Percentiles rank a stretch among this genome's conserved stretches.
These are phyloP conservation scores for Volvox reticuliferus DNA, from an alignment of 139 green algal species.

Conservation along the genomic window DNA sequence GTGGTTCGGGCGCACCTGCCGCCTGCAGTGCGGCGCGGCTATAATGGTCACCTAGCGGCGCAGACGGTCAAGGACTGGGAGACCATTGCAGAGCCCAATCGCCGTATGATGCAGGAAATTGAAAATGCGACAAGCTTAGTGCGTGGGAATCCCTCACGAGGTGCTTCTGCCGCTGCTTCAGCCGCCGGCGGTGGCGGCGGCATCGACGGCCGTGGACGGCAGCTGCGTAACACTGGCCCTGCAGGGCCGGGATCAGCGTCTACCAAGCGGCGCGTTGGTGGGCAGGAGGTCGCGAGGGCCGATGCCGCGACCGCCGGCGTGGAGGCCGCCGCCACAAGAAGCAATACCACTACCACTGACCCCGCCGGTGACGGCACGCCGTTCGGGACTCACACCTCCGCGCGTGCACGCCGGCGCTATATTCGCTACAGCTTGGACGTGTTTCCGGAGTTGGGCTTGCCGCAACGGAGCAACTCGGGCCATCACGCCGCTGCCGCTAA, in stretches of 20 bases:
- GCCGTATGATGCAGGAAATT: conserved; percentile 41
- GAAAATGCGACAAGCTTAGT: conserved; percentile 40
- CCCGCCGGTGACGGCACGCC: too few relatives aligned
- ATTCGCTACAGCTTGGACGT: conserved; percentile 33
- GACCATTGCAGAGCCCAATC: conserved; percentile 29
- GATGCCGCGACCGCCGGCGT: background rate
- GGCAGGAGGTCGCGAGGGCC: background rate
- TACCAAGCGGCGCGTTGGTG: background rate
- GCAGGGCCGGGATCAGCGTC: background rate
- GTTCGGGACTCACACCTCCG: background rate
- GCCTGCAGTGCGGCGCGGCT: conserved; percentile 24
- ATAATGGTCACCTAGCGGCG: conserved; percentile 9
- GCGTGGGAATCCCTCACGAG: background rate
- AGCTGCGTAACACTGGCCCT: too few relatives aligned
- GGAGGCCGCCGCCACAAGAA: background rate
- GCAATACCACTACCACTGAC: too few relatives aligned
- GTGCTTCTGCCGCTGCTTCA: background rate
- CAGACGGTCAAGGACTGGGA: conserved; percentile 38
- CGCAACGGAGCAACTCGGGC: background rate
- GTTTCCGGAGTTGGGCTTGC: conserved; percentile 23
- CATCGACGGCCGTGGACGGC: background rate
- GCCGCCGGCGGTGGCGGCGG: background rate
- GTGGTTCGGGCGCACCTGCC: conserved; percentile 15
- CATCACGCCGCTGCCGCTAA: background rate
- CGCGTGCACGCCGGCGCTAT: background rate